Evolutionary conservation across 352 stramenopile genomes (phyloP), one percentile per base, ranked within the genome.

Genomic region (Aphanomyces invadans): DNA sequence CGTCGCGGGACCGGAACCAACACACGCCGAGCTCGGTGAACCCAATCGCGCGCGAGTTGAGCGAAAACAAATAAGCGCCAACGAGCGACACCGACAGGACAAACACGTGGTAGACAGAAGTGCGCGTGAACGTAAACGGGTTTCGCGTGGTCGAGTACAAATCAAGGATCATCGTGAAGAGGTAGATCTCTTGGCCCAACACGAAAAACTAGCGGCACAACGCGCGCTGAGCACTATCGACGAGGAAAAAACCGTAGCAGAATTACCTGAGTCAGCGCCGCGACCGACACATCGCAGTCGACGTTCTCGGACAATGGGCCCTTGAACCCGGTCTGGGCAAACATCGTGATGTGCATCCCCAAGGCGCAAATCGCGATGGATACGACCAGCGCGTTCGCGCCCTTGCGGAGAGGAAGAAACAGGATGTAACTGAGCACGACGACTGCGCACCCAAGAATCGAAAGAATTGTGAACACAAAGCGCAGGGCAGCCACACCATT

Each of bases 121-220:
- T 76, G 55, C 90, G 78, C 73, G 76, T 87, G 46, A 78, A 89
- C 33, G 74, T 75, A 68, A 95, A 95, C 57, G 86, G 86, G 68
- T 87, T 90, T 74, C 90, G 89, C 78, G 83, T 93, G 38, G 81
- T 90, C 71, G 88, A 90, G 74, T 93, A 93, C 45, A 90, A 88
- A 72, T 90, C 79, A 72, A 89, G 90, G 48, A 85, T 85, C 52
- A 95, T 76, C 33, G 80, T 80, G 65, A 90, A 92, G 62, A 93
- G 86, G 73, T 92, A 95, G 15, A 93, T 75, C 56, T 95, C 84
- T 44, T 91, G 80, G 3, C 76, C 83, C 25, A 93, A 68, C 52
- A 95, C 74, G 65, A 79, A 76, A 17, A 91, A 65, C 65, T 95
- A 85, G 0, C 85, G 72, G 44, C 89, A 59, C 19, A 79, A 69